Evolutionary conservation across 1,284 basidiomycete species (phyloP), one percentile per base, ranked within the genome.

Genomic region (Paramarasmius palmivorus): DNA sequence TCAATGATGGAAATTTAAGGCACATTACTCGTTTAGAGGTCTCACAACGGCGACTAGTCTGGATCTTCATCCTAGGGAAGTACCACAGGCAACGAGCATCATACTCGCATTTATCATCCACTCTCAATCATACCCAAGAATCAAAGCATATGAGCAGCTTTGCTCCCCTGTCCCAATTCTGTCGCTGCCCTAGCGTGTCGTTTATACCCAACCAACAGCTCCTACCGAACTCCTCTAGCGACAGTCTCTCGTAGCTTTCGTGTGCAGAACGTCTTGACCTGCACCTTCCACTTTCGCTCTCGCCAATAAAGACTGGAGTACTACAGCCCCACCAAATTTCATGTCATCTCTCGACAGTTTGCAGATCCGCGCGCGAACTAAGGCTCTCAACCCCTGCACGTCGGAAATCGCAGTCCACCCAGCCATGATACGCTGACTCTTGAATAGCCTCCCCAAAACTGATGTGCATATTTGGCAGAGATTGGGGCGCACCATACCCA

Each of bases 241-340:
- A 78, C 6, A 93, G 78, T 0, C 87, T 88, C 39, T 90, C 77
- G 63, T 92, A 94, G 5, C 90, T 92, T 49, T 79, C 78, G 0
- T n/a, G n/a, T n/a, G 86, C 93, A 47, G 94, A 76, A 63, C 83
- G 87, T n/a, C 67, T 84, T 84, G 58, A 94, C 81, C 48, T 83
- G 73, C 91, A 90, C 38, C 86, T 78, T 0, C 88, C 85, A 3
- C 88, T 83, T 14, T 82, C 88, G 57, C 84, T 83, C 45, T 75
- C 70, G 7, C 22, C 44, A 20, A 90, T 69, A 22, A 95, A 73
- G 4, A n/a, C n/a, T 90, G 90, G 1, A 81, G 36, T 53, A 88
- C 93, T 47, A 80, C n/a, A n/a, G n/a, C n/a, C n/a, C 79, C 50
- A 94, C 92, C 84, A 89, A 47, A 47, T 58, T 26, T 42, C 51